A percentile compares a stretch with the other conserved stretches of the same genome.
Conservation (phyloP, 2,329 filamentous ascomycete species). For the Xylaria sp. region DNA sequence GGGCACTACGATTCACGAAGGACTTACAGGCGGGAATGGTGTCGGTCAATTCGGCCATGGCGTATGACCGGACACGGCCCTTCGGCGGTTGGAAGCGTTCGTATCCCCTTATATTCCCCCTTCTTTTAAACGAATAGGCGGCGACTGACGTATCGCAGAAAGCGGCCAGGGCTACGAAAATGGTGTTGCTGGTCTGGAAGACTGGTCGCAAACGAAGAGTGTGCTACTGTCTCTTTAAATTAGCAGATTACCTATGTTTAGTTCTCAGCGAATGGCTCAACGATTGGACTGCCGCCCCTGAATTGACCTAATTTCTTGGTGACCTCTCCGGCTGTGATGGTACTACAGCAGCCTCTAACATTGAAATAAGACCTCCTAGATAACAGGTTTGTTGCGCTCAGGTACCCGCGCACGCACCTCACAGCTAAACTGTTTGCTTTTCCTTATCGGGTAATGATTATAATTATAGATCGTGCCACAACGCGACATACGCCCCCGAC, state of each 20-base stretch:
- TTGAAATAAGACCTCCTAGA: not conserved
- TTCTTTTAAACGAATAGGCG: not conserved
- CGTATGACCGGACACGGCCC: slow-evolving; percentile 51
- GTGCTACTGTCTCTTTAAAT: slow-evolving; percentile 30
- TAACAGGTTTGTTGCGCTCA: not conserved
- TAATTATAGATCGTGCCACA: not conserved
- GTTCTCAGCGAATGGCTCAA: not conserved
- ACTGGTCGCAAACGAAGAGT: slow-evolving; percentile 38
- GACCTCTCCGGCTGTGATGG: no score
- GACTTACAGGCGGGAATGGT: slow-evolving; percentile 70
- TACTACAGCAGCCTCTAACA: no score
- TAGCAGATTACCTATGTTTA: not conserved
- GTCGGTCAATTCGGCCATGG: slow-evolving; percentile 64
- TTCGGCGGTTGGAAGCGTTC: slow-evolving; percentile 57
- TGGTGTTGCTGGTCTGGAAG: slow-evolving; percentile 34
- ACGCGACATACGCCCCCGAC: not conserved
- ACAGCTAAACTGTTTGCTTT: no score
- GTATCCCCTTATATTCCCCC: slow-evolving; percentile 11
- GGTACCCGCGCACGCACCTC: no score
- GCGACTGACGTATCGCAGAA: slow-evolving; percentile 27
- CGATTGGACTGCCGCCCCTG: not conserved
- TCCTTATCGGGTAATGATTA: not conserved
- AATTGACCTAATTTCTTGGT: not conserved
- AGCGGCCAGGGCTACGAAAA: slow-evolving; percentile 37
- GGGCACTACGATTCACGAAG: slow-evolving; percentile 59